These are phyloP conservation scores for Aureobasidium leucospermi DNA, from an alignment of 2,329 filamentous ascomycete species.

Conservation along the genomic window DNA sequence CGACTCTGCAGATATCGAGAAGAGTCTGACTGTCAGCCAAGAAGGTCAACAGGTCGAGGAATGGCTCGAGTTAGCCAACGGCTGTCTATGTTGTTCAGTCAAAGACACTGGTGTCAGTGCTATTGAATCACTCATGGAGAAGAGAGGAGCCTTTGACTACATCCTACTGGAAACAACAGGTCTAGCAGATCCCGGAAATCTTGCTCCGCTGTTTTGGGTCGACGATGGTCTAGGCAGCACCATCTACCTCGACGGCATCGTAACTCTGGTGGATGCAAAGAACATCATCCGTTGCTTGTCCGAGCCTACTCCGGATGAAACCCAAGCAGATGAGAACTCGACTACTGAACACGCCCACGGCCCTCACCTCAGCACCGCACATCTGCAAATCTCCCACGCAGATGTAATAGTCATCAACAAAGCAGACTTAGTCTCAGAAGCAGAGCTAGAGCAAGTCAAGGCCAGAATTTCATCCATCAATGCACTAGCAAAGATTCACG, in stretches of 20 bases:
- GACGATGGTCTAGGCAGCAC: conserved; percentile 91
- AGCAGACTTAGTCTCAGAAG: conserved; percentile 66
- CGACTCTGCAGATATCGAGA: conserved; percentile 78
- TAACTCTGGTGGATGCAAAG: conserved; percentile 91
- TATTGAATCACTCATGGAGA: conserved; percentile 92
- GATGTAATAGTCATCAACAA: conserved; percentile 96
- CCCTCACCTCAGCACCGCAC: conserved; percentile 78
- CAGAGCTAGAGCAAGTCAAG: conserved; percentile 62
- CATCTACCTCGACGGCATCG: conserved; percentile 94
- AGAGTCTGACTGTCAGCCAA: conserved; percentile 84
- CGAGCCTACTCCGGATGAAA: conserved; percentile 42
- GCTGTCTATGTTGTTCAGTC: conserved; percentile 95
- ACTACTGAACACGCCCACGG: conserved; percentile 42
- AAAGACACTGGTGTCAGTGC: conserved; percentile 93
- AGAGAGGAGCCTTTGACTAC: conserved; percentile 90
- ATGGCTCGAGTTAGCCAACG: conserved; percentile 94
- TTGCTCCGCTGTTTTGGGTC: conserved; percentile 95
- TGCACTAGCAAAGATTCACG: conserved; percentile 73
- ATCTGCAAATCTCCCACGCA: conserved; percentile 93
- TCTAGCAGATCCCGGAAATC: conserved; percentile 87
- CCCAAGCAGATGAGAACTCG: conserved; percentile 24
- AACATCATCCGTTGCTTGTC: conserved; percentile 80
- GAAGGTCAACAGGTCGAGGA: conserved; percentile 71
- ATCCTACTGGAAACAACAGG: conserved; percentile 95
- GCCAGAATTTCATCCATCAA: conserved; percentile 79